A percentile compares a stretch with the other conserved stretches of the same genome.
Conservation (phyloP, 1,139 yeast genomes). For the Yamadazyma dendronema region DNA sequence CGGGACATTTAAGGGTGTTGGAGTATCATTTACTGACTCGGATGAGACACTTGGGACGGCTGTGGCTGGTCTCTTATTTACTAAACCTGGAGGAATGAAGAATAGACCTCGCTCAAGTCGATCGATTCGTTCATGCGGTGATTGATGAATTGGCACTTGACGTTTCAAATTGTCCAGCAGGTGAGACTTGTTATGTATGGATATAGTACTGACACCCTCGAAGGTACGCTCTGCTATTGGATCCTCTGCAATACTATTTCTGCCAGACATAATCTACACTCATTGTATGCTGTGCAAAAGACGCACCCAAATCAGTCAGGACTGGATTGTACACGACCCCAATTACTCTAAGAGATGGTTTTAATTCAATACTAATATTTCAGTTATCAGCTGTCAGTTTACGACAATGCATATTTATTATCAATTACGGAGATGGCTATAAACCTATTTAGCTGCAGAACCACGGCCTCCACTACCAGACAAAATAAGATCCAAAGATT, state of each 20-base stretch:
- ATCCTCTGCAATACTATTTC: neutral
- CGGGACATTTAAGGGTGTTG: neutral
- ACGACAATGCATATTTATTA: too few relatives aligned
- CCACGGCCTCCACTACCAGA: constrained; percentile 90
- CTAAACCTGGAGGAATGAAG: neutral
- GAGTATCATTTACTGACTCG: neutral
- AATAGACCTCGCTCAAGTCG: neutral
- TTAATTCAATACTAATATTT: too few relatives aligned
- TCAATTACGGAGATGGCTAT: too few relatives aligned
- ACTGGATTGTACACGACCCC: too few relatives aligned
- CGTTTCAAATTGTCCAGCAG: neutral
- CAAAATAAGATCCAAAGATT: constrained; percentile 63
- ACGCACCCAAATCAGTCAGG: too few relatives aligned
- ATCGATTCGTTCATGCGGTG: neutral
- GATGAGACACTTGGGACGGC: neutral
- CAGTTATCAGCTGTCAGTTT: too few relatives aligned
- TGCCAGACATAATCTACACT: neutral
- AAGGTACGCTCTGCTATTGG: neutral
- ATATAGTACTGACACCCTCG: neutral
- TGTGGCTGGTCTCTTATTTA: neutral
- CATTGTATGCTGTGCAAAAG: too few relatives aligned
- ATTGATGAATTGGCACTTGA: neutral
- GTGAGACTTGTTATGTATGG: neutral
- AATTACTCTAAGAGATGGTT: too few relatives aligned
- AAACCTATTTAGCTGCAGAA: constrained; percentile 43